Evolutionary conservation across 2,329 filamentous ascomycete genomes (phyloP).

Genomic region (Microcyclosporella mali): DNA sequence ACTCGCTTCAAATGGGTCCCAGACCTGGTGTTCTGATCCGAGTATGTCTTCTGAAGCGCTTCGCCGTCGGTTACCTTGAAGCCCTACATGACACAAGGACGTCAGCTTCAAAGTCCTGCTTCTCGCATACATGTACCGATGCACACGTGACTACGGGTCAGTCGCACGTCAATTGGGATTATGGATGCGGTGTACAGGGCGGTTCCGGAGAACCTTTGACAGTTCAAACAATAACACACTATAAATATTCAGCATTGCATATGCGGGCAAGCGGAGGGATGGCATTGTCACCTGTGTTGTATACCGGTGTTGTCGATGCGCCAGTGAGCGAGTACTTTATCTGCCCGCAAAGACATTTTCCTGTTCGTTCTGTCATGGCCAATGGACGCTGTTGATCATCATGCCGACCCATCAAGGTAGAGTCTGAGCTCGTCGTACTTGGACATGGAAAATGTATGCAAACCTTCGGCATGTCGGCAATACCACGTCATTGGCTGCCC

Average conservation of each 20-base stretch:
- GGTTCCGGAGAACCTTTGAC: conserved; percentile 35
- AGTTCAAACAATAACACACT: conserved; percentile 46
- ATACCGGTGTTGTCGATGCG: conserved; percentile 34
- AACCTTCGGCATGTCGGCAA: neutral
- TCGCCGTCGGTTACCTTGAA: conserved; percentile 39
- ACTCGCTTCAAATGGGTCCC: conserved; percentile 38
- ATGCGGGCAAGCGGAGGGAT: too few relatives aligned
- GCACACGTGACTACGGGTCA: conserved; percentile 12
- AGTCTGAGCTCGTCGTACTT: neutral
- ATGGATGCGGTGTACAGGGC: conserved; percentile 18
- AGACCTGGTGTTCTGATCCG: conserved; percentile 38
- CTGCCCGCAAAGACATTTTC: conserved; percentile 39
- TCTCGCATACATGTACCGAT: conserved; percentile 17
- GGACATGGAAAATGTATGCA: neutral
- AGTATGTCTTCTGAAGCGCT: conserved; percentile 37
- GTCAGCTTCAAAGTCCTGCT: conserved; percentile 9
- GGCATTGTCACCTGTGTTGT: conserved; percentile 23
- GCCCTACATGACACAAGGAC: conserved; percentile 19
- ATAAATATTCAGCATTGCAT: neutral
- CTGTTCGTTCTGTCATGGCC: conserved; percentile 10
- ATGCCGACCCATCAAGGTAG: conserved; percentile 2
- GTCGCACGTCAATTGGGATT: conserved; percentile 30
- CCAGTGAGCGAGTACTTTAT: conserved; percentile 43
- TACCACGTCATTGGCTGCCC: too few relatives aligned
- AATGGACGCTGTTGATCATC: too few relatives aligned